Conservation (phyloP, 805 yeast species). For the Nakazawaea molendinolei region DNA sequence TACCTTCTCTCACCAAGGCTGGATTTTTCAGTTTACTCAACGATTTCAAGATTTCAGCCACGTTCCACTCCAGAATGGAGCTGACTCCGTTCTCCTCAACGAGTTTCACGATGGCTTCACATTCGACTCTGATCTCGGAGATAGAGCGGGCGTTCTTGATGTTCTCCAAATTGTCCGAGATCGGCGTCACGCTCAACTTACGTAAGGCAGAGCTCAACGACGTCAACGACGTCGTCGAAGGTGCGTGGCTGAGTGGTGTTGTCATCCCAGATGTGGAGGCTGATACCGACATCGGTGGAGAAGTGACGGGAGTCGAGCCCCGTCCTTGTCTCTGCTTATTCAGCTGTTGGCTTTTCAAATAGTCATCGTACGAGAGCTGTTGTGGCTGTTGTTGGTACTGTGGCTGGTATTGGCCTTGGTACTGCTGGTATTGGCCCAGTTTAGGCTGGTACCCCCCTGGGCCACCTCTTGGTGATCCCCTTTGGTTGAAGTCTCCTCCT, state of each 20-base stretch:
- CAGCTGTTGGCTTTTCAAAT: conserved; percentile 38
- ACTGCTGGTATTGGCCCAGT: conserved; percentile 12
- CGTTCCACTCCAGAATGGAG: conserved; percentile 56
- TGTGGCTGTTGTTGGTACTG: conserved; percentile 13
- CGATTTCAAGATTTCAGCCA: conserved; percentile 56
- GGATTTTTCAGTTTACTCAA: conserved; percentile 71
- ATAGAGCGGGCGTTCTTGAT: conserved; percentile 46
- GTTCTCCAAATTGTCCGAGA: conserved; percentile 47
- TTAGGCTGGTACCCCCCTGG: conserved; percentile 15
- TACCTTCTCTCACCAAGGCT: conserved; percentile 69
- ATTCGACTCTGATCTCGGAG: conserved; percentile 49
- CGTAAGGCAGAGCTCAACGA: conserved; percentile 60
- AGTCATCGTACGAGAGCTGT: conserved; percentile 42
- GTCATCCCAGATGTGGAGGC: conserved; percentile 23
- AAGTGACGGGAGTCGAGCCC: conserved; percentile 9
- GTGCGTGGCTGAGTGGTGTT: conserved; percentile 23
- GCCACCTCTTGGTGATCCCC: conserved; percentile 13
- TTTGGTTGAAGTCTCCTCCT: conserved; percentile 24
- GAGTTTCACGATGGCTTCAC: conserved; percentile 43
- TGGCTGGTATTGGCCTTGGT: conserved; percentile 15
- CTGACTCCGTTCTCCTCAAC: conserved; percentile 38
- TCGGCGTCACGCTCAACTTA: conserved; percentile 59
- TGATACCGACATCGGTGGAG: conserved; percentile 20
- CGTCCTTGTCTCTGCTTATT: conserved; percentile 10
- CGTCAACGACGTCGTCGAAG: conserved; percentile 69